Percentiles rank a stretch among this genome's conserved stretches.
phyloP scores from a whole-genome alignment of 2,329 filamentous ascomycete genomes.

The Pseudocercospora cruenta region DNA sequence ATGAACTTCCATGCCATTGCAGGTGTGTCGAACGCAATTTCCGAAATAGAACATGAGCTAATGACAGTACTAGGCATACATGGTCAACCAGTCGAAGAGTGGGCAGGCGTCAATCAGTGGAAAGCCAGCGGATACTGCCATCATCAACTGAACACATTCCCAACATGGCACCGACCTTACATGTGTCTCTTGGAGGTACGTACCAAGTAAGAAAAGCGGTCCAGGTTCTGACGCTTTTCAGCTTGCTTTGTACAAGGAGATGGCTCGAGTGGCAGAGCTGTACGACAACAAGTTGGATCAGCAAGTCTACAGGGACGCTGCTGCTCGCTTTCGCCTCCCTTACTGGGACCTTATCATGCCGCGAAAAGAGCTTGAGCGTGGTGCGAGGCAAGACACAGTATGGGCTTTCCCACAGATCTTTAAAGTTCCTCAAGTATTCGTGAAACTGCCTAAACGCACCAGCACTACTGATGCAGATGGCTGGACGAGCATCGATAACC shows the following conservation, averaged over 20 bases:
- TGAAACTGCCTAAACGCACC: not conserved
- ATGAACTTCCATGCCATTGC: not conserved
- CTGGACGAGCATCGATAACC: not conserved
- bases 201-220: not conserved
- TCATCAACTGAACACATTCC: not conserved
- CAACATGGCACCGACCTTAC: not conserved
- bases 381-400: not conserved
- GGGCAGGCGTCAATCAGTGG: not conserved
- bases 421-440: not conserved
- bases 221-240: not conserved
- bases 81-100: not conserved
- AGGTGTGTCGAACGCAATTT: not conserved
- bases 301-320: not conserved
- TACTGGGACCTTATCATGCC: conserved; percentile 2
- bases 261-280: not conserved
- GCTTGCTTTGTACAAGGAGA: not conserved
- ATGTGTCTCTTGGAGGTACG: not conserved
- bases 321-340: not conserved
- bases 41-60: not conserved
- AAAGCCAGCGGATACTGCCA: not conserved
- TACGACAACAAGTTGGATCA: not conserved
- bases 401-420: not conserved
- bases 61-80: not conserved
- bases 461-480: not conserved
- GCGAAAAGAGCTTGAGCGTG: not conserved